Percentiles rank a stretch among this genome's conserved stretches.
phyloP scores from a whole-genome alignment of 1,284 basidiomycete genomes.

The Apiotrichum laibachii region DNA sequence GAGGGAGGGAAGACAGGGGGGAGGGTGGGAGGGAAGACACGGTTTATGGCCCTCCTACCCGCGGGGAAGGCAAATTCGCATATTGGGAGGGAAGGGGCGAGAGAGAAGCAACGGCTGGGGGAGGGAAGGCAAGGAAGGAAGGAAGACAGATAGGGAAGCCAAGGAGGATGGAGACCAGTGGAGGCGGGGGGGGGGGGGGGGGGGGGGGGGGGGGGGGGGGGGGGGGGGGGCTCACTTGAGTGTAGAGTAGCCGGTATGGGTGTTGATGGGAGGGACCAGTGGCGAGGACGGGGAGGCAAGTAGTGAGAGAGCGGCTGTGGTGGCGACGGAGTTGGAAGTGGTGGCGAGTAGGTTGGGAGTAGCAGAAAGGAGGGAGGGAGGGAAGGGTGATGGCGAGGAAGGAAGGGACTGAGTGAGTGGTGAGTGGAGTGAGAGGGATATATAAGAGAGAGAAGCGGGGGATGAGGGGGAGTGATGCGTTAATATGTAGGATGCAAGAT shows the following conservation, averaged over 20 bases:
- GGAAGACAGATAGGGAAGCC: background rate
- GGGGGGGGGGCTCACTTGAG: background rate
- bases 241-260: background rate
- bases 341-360: background rate
- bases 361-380: background rate
- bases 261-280: background rate
- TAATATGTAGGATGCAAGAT: too few species aligned
- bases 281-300: background rate
- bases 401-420: too few species aligned
- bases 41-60: background rate
- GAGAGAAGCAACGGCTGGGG: too few species aligned
- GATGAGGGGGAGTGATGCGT: too few species aligned
- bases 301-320: constrained; percentile 4
- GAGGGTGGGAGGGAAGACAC: constrained; percentile 2
- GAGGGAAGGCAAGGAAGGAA: background rate
- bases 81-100: constrained; percentile 7
- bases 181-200: background rate
- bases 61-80: background rate
- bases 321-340: background rate
- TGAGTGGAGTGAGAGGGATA: too few species aligned
- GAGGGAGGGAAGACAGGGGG: constrained; percentile 9
- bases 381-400: too few species aligned
- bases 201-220: background rate
- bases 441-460: too few species aligned
- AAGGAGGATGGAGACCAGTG: constrained; percentile 6